Conservation (phyloP, 768 basidiomycete genomes). For the Serpula lacrymans region DNA sequence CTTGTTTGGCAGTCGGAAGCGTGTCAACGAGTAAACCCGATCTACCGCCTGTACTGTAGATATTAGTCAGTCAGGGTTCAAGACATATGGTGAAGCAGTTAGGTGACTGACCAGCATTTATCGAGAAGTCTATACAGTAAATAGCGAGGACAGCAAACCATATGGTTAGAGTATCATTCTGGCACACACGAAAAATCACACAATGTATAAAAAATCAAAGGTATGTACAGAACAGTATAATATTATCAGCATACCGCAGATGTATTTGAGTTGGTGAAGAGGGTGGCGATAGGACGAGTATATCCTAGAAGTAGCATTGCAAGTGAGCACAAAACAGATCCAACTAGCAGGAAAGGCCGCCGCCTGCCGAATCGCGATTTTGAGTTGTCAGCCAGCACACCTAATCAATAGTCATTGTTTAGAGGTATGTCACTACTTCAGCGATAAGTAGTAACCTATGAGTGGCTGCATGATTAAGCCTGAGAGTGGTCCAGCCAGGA, state of each 20-base stretch:
- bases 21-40: constrained; percentile 85
- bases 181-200: constrained; percentile 3
- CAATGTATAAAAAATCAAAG: constrained; percentile 1
- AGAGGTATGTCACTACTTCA: neutral
- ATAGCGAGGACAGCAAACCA: constrained; percentile 72
- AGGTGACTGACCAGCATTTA: constrained; percentile 45
- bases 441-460: constrained; percentile 48
- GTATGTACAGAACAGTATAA: neutral
- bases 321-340: constrained; percentile 58
- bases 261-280: constrained; percentile 36
- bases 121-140: constrained; percentile 64
- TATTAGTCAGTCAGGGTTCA: constrained; percentile 1
- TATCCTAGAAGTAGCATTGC: constrained; percentile 85
- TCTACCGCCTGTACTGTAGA: constrained; percentile 79
- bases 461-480: constrained; percentile 90
- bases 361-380: constrained; percentile 82
- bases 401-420: constrained; percentile 16
- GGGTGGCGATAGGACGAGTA: constrained; percentile 61
- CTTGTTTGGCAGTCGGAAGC: constrained; percentile 69
- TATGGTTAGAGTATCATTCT: constrained; percentile 71
- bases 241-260: constrained; percentile 25
- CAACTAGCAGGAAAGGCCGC: constrained; percentile 79
- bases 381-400: constrained; percentile 78
- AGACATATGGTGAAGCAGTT: neutral
- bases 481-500: constrained; percentile 87